Conservation (phyloP, 1,139 yeast genomes). For the Arxiozyma slooffiae region DNA sequence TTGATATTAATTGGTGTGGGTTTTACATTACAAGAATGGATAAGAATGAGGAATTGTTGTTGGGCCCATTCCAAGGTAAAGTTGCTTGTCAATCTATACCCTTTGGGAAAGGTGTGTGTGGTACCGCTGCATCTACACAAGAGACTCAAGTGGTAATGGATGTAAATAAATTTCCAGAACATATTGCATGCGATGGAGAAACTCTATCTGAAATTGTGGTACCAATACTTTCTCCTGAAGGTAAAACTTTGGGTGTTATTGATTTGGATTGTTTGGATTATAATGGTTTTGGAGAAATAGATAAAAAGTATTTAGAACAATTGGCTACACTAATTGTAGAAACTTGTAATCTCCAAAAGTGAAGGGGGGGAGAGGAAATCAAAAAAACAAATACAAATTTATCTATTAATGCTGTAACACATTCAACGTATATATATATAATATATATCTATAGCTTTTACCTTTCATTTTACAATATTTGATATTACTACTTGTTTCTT, state of each 20-base stretch:
- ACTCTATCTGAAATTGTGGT: slow-evolving; percentile 90
- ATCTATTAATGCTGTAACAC: not conserved
- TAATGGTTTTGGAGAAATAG: slow-evolving; percentile 58
- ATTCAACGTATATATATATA: no score
- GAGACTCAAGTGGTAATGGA: slow-evolving; percentile 66
- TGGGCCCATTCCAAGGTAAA: slow-evolving; percentile 95
- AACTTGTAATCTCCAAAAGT: slow-evolving; percentile 23
- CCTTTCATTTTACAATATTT: no score
- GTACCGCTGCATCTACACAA: slow-evolving; percentile 55
- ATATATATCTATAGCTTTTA: no score
- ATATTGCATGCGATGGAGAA: slow-evolving; percentile 94
- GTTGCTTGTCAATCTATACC: slow-evolving; percentile 84
- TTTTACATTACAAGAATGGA: slow-evolving; percentile 47
- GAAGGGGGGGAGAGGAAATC: not conserved
- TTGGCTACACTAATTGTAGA: slow-evolving; percentile 44
- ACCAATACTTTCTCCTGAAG: slow-evolving; percentile 47
- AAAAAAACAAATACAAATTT: not conserved
- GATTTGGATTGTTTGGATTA: slow-evolving; percentile 70
- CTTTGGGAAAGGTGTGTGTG: slow-evolving; percentile 86
- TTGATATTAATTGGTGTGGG: slow-evolving; percentile 83
- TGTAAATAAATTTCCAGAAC: slow-evolving; percentile 77
- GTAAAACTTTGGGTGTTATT: slow-evolving; percentile 56
- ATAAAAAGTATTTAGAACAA: slow-evolving; percentile 48
- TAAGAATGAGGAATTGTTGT: slow-evolving; percentile 39
- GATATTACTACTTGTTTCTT: no score